A percentile compares a stretch with the other conserved stretches of the same genome.
Conservation (phyloP, 78 protist genomes). For the Monocercomonoides exilis region DNA sequence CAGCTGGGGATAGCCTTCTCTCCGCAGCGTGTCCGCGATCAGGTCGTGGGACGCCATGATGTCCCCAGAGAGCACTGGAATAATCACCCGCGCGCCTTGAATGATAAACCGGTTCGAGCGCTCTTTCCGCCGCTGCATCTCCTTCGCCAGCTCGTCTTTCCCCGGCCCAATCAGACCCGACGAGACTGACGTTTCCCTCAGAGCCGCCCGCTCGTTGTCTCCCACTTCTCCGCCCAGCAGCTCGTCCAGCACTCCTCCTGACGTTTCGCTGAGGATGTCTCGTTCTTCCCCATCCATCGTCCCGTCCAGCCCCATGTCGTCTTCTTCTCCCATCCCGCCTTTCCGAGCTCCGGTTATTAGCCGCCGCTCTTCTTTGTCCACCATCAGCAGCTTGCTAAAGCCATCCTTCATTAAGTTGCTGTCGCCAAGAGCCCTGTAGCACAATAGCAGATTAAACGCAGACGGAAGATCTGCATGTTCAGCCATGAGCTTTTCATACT, state of each 20-base stretch:
- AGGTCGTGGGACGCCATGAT: not conserved
- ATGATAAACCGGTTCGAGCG: not conserved
- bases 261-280: too few relatives aligned
- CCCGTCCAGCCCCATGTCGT: too few relatives aligned
- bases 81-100: not conserved
- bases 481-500: not conserved
- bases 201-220: too few relatives aligned
- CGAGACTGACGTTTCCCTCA: too few relatives aligned
- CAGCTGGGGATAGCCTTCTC: not conserved
- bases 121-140: not conserved
- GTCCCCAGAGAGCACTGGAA: not conserved
- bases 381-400: not conserved
- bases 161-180: not conserved
- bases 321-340: not conserved
- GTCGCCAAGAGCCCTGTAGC: slow-evolving; percentile 13
- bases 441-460: not conserved
- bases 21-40: not conserved
- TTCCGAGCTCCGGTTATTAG: not conserved
- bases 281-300: too few relatives aligned
- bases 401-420: not conserved
- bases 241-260: too few relatives aligned
- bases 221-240: too few relatives aligned
- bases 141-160: not conserved
- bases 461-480: slow-evolving; percentile 1
- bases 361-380: not conserved